These are phyloP conservation scores for Moesziomyces globuligerus DNA, from an alignment of 1,284 basidiomycete species.

Conservation along the genomic window DNA sequence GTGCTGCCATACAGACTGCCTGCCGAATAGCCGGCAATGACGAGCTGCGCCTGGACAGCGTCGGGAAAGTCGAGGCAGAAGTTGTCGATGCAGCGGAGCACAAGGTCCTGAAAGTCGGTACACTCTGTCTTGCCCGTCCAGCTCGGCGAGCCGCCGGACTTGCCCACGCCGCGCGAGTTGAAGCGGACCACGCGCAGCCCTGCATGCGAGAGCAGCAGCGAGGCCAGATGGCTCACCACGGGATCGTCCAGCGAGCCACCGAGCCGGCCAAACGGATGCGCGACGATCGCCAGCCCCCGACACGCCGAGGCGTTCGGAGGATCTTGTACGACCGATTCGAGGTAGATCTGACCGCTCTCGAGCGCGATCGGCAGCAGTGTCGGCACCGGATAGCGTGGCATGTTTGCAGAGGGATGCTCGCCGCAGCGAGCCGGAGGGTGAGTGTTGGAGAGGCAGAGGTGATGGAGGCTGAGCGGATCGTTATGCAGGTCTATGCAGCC, in stretches of 20 bases:
- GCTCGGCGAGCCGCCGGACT: constrained; percentile 32
- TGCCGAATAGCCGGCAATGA: constrained; percentile 42
- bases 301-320: constrained; percentile 16
- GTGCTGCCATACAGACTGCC: constrained; percentile 41
- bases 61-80: constrained; percentile 35
- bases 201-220: constrained; percentile 15
- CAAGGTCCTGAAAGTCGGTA: constrained; percentile 42
- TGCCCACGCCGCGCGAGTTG: constrained; percentile 51
- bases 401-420: constrained; percentile 1
- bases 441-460: not conserved
- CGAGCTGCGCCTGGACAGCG: constrained; percentile 4
- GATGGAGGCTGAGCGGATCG: not conserved
- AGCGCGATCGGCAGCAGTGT: constrained; percentile 26
- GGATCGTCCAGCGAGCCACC: constrained; percentile 50
- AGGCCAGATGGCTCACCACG: constrained; percentile 31
- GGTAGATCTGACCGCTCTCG: constrained; percentile 32
- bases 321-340: constrained; percentile 37
- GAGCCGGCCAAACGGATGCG: constrained; percentile 39
- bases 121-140: constrained; percentile 47
- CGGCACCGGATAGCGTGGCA: constrained; percentile 34
- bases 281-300: constrained; percentile 35
- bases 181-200: constrained; percentile 39
- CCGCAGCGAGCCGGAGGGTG: not conserved
- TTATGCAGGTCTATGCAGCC: constrained; percentile 6
- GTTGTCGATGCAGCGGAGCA: constrained; percentile 29